Evolutionary conservation across 441 rosid genomes (phyloP).

Genomic region (Metrosideros polymorpha): DNA sequence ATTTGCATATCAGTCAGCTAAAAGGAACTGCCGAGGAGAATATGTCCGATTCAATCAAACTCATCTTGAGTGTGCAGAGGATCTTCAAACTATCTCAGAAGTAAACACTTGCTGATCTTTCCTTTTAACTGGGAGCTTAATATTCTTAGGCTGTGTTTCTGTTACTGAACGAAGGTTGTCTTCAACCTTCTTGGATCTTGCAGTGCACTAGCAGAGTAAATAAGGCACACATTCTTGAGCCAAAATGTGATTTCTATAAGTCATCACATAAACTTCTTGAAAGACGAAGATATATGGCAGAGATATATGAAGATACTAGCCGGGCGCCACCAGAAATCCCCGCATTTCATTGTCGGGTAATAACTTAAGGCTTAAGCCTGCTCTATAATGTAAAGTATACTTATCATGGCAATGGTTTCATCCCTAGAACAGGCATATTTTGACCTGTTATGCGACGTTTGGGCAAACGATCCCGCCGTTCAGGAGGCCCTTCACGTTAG

Average conservation of each 20-base stretch:
- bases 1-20: slow-evolving; percentile 11
- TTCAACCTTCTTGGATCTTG: not conserved
- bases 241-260: not conserved
- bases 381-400: not conserved
- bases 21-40: slow-evolving; percentile 18
- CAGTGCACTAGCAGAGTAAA: slow-evolving; percentile 9
- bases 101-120: not conserved
- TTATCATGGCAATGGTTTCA: not conserved
- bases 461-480: slow-evolving; percentile 9
- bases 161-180: not conserved
- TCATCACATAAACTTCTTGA: not conserved
- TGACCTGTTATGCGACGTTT: slow-evolving; percentile 2
- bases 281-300: not conserved
- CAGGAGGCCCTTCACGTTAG: slow-evolving; percentile 13
- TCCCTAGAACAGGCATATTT: slow-evolving; percentile 8
- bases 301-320: not conserved
- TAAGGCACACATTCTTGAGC: slow-evolving; percentile 9
- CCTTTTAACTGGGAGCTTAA: not conserved
- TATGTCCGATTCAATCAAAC: not conserved
- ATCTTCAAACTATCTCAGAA: slow-evolving; percentile 11
- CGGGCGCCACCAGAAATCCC: not conserved
- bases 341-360: slow-evolving; percentile 15
- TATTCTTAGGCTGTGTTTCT: not conserved
- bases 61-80: slow-evolving; percentile 6
- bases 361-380: not conserved